These are phyloP conservation scores for Ambispora gerdemannii DNA, from an alignment of 192 early-diverging fungal genomes.

Conservation along the genomic window DNA sequence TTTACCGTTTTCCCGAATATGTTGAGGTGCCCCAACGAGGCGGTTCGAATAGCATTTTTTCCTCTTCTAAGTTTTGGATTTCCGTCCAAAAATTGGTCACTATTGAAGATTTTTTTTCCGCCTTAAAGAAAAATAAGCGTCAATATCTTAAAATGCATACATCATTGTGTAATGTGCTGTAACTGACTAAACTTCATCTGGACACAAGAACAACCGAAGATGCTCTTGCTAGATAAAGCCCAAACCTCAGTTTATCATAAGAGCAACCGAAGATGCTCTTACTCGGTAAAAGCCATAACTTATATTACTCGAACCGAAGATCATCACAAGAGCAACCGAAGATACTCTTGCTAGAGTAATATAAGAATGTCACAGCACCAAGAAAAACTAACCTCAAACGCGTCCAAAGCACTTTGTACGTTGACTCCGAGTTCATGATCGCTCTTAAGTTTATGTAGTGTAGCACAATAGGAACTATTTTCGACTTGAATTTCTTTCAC, in stretches of 20 bases:
- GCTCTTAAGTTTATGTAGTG: constrained; percentile 16
- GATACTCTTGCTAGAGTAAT: constrained; percentile 26
- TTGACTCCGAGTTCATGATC: constrained; percentile 16
- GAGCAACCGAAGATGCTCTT: constrained; percentile 32
- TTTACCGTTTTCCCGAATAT: constrained; percentile 23
- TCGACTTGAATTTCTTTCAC: constrained; percentile 24
- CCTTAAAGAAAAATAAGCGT: constrained; percentile 20
- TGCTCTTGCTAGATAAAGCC: constrained; percentile 32
- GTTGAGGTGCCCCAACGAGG: constrained; percentile 26
- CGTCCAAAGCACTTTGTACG: constrained; percentile 5
- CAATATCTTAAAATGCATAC: constrained; percentile 12
- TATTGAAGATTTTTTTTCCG: constrained; percentile 21
- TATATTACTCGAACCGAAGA: constrained; percentile 15
- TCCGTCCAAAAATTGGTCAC: constrained; percentile 26
- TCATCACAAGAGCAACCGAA: constrained; percentile 27
- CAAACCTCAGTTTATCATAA: constrained; percentile 25
- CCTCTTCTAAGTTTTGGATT: constrained; percentile 28
- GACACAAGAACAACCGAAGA: constrained; percentile 27
- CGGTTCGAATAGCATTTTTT: constrained; percentile 25
- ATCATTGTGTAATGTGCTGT: constrained; percentile 26
- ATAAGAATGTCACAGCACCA: constrained; percentile 14
- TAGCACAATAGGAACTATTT: constrained; percentile 21
- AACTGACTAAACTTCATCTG: constrained; percentile 25
- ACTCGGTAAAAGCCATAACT: constrained; percentile 29
- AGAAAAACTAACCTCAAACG: constrained; percentile 32